Base-by-base conservation (phyloP, 208 protist genomes). In the Trypanosoma rangeli region DNA sequence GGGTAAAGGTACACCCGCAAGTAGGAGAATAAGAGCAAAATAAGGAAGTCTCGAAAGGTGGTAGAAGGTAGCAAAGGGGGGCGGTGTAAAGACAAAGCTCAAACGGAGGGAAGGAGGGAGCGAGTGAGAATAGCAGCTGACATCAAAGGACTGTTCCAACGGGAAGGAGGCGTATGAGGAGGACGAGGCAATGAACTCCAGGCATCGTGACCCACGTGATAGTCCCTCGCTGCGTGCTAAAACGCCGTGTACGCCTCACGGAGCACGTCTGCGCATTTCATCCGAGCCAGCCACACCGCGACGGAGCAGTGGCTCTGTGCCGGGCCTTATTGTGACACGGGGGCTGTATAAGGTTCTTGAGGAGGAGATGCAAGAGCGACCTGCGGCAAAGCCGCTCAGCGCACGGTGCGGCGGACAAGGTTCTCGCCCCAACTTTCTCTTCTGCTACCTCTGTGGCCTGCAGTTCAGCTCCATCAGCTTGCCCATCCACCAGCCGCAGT, bases 401-500 rank as follows among this genome's bases (percentile, higher is more conserved):
- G 31, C 46, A 15, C 70, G 46, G 20, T 20, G 62, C 2, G 22
- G 29, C n/a, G 54, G 69, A n/a, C 59, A 50, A 69, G 70, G 5
- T 56, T 77, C 64, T 61, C 72, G 76, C 0, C 92, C 92, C 0
- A 90, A 87, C 48, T 95, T 95, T 69, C 68, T 95, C 46, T 75
- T 94, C 26, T 97, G 93, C 70, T 97, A 97, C 65, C 78, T 97
- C 16, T 98, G 92, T 70, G 93, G 92, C 0, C 87, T 76, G 31
- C 86, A 96, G 84, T 98, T 97, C 60, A 86, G 92, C 65, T 83
- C 78, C 16, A 66, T 69, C 24, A 96, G 90, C 76, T 83, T 98
- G 29, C 75, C 70, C 65, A 94, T 98, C 68, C 94, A 98, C 61
- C 92, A 90, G n/a, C 90, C 87, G 26, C 90, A 97, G 82, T 98